Percentiles rank a stretch among this genome's conserved stretches.
phyloP scores from a whole-genome alignment of 768 basidiomycete species.

The Tulasnella sp. region DNA sequence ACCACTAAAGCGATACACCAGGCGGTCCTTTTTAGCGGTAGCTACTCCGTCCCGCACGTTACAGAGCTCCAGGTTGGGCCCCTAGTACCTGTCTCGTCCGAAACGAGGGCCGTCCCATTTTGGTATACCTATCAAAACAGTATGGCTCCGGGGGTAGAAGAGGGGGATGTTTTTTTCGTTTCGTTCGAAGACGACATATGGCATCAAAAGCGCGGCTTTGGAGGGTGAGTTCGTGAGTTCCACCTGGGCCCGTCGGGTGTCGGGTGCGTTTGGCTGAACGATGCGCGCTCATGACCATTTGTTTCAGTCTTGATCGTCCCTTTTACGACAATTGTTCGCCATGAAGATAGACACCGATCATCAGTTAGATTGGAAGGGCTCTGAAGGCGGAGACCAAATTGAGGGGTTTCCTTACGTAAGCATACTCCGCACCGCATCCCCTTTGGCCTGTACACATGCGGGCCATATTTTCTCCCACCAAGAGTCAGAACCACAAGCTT shows the following conservation, averaged over 20 bases:
- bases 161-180: background rate
- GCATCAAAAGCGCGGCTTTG: background rate
- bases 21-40: background rate
- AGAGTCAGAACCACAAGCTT: too few species aligned
- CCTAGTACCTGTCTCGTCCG: background rate
- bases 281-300: background rate
- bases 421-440: too few species aligned
- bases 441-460: too few species aligned
- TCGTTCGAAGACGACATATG: background rate
- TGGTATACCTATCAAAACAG: constrained; percentile 1
- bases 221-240: background rate
- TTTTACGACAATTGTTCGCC: too few species aligned
- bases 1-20: background rate
- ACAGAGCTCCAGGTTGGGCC: background rate
- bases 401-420: too few species aligned
- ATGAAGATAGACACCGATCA: too few species aligned
- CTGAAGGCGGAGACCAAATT: too few species aligned
- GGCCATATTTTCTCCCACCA: too few species aligned
- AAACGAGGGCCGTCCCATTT: background rate
- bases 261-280: background rate
- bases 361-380: too few species aligned
- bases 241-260: too few species aligned
- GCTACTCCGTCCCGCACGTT: background rate
- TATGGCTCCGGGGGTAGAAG: background rate
- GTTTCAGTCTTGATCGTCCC: background rate